A percentile compares a stretch with the other conserved stretches of the same genome.
Conservation (phyloP, 2,329 filamentous ascomycete species). For the Diatrype stigma region DNA sequence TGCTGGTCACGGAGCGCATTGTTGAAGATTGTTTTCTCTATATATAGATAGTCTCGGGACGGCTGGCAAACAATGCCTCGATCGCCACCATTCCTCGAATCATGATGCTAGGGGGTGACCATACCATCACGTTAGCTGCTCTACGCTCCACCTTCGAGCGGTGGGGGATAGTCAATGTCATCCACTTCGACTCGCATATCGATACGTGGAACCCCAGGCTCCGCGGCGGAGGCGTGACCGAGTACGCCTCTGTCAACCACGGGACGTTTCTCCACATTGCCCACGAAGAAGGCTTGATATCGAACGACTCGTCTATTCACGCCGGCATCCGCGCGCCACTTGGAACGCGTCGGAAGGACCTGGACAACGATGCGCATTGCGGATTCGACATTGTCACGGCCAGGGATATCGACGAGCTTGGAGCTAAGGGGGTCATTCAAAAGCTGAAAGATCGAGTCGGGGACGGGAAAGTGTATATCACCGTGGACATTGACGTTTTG, state of each 20-base stretch:
- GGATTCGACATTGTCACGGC: slow-evolving; percentile 56
- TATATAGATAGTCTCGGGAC: slow-evolving; percentile 27
- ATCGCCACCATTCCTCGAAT: slow-evolving; percentile 46
- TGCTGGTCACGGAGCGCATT: not conserved
- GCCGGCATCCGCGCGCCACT: slow-evolving; percentile 58
- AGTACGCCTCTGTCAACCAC: slow-evolving; percentile 57
- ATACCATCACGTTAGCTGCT: slow-evolving; percentile 59
- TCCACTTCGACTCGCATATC: slow-evolving; percentile 65
- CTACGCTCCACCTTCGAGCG: slow-evolving; percentile 53
- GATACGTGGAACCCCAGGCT: not conserved
- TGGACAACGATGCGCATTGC: slow-evolving; percentile 53
- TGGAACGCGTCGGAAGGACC: slow-evolving; percentile 42
- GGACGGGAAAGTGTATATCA: slow-evolving; percentile 60
- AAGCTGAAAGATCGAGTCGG: slow-evolving; percentile 55
- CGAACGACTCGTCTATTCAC: slow-evolving; percentile 52
- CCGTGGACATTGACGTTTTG: slow-evolving; percentile 76
- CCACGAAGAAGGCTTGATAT: slow-evolving; percentile 56
- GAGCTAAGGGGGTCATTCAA: slow-evolving; percentile 59
- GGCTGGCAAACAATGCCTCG: slow-evolving; percentile 36
- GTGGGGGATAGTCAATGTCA: slow-evolving; percentile 57
- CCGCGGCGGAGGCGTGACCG: slow-evolving; percentile 50
- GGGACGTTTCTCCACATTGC: slow-evolving; percentile 60
- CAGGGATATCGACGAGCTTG: slow-evolving; percentile 68
- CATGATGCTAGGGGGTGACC: slow-evolving; percentile 61
- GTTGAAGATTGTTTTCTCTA: slow-evolving; percentile 1